These are phyloP conservation scores for Lipomyces orientalis DNA, from an alignment of 805 yeast genomes.

Conservation along the genomic window DNA sequence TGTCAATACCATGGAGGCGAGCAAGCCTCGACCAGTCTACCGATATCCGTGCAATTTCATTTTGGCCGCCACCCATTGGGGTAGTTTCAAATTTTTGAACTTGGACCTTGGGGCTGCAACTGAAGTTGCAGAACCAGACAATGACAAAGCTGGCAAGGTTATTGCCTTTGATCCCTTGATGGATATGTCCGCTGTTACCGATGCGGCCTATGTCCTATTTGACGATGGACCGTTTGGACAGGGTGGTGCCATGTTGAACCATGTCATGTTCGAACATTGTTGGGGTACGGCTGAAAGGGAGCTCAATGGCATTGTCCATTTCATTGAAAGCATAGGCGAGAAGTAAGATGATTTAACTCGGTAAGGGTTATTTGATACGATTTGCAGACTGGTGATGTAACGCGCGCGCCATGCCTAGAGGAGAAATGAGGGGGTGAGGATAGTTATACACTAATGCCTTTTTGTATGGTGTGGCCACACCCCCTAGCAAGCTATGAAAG, in stretches of 20 bases:
- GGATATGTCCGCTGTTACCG: background rate
- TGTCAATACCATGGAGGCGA: background rate
- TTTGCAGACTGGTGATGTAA: too few species aligned
- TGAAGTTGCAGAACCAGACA: background rate
- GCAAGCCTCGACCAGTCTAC: background rate
- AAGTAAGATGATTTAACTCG: too few species aligned
- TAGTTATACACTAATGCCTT: too few species aligned
- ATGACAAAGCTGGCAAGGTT: slow-evolving; percentile 4
- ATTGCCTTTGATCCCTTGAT: slow-evolving; percentile 1
- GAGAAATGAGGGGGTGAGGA: too few species aligned
- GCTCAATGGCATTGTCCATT: too few species aligned
- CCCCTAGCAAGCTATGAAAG: too few species aligned
- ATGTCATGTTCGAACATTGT: background rate
- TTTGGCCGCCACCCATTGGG: slow-evolving; percentile 1
- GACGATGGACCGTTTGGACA: slow-evolving; percentile 5
- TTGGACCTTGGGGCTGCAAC: slow-evolving; percentile 3
- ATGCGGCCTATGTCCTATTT: background rate
- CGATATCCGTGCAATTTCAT: background rate
- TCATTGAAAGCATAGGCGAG: too few species aligned
- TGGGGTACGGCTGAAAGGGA: background rate
- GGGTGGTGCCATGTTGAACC: background rate
- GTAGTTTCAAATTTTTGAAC: slow-evolving; percentile 1
- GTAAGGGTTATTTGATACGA: too few species aligned
- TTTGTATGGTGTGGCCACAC: too few species aligned
- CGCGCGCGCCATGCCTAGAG: too few species aligned